Percentiles rank a stretch among this genome's conserved stretches.
phyloP scores from a whole-genome alignment of 345 rosid species.

The Physaria fendleri region DNA sequence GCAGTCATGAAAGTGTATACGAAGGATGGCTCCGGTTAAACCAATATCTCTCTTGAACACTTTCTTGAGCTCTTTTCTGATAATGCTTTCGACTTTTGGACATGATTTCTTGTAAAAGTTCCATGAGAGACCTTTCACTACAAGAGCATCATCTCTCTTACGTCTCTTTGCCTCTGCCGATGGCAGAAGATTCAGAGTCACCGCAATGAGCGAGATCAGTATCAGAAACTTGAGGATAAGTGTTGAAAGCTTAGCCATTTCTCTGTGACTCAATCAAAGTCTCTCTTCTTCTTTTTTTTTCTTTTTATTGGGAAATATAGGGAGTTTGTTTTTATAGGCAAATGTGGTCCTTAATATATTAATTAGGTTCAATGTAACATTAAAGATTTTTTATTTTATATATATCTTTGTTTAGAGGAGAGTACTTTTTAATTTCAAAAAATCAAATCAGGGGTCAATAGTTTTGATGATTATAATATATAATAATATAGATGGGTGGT shows the following conservation, averaged over 20 bases:
- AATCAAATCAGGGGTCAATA: too few relatives aligned
- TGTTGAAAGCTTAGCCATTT: constrained; percentile 9
- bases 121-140: constrained; percentile 64
- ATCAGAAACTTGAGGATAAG: constrained; percentile 20
- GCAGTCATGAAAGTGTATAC: constrained; percentile 93
- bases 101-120: constrained; percentile 51
- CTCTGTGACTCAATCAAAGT: not conserved
- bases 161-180: constrained; percentile 23
- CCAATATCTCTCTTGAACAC: constrained; percentile 63
- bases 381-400: too few relatives aligned
- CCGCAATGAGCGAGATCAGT: constrained; percentile 22
- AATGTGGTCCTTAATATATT: too few relatives aligned
- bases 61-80: constrained; percentile 50
- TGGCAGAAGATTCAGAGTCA: constrained; percentile 12
- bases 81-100: constrained; percentile 55
- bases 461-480: too few relatives aligned
- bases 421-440: too few relatives aligned
- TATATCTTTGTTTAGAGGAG: too few relatives aligned
- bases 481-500: too few relatives aligned
- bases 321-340: constrained; percentile 23
- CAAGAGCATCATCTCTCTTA: constrained; percentile 29
- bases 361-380: too few relatives aligned
- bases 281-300: constrained; percentile 4
- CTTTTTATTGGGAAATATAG: constrained; percentile 4
- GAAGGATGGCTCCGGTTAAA: constrained; percentile 86